These are phyloP conservation scores for Kokia cookei DNA, from an alignment of 441 rosid species.

Conservation along the genomic window DNA sequence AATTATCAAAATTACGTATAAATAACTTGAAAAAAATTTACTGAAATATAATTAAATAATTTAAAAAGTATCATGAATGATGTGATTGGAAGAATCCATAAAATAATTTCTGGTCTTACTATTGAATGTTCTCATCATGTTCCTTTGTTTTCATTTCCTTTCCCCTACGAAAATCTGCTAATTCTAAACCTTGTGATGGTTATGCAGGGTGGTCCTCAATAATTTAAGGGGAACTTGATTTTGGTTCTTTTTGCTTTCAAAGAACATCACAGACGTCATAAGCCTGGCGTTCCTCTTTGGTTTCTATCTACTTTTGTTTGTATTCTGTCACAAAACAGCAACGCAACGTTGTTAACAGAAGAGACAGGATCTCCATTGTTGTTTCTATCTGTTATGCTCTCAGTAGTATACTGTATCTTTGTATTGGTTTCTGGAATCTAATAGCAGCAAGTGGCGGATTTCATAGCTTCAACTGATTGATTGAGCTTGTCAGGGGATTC, in stretches of 20 bases:
- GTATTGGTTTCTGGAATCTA: slow-evolving; percentile 37
- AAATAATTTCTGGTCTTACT: too few relatives aligned
- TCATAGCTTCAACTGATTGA: slow-evolving; percentile 20
- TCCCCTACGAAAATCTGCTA: too few relatives aligned
- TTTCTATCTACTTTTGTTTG: slow-evolving; percentile 46
- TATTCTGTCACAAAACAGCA: slow-evolving; percentile 23
- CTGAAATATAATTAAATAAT: too few relatives aligned
- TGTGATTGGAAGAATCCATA: too few relatives aligned
- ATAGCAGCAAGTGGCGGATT: slow-evolving; percentile 6
- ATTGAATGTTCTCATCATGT: too few relatives aligned
- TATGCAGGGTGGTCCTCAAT: too few relatives aligned
- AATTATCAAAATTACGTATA: too few relatives aligned
- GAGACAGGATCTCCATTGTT: slow-evolving; percentile 30
- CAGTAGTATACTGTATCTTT: slow-evolving; percentile 30
- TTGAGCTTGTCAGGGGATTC: slow-evolving; percentile 47
- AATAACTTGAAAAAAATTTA: too few relatives aligned
- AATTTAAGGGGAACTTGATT: slow-evolving; percentile 13
- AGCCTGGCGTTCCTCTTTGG: slow-evolving; percentile 50
- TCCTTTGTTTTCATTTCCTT: too few relatives aligned
- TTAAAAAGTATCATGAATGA: too few relatives aligned
- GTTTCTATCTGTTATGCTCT: slow-evolving; percentile 43
- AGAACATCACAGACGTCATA: slow-evolving; percentile 38
- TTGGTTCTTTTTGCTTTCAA: slow-evolving; percentile 49
- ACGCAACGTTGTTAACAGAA: slow-evolving; percentile 11
- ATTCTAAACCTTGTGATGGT: too few relatives aligned